Evolutionary conservation across 768 basidiomycete species (phyloP).

Genomic region (Saitozyma podzolica): DNA sequence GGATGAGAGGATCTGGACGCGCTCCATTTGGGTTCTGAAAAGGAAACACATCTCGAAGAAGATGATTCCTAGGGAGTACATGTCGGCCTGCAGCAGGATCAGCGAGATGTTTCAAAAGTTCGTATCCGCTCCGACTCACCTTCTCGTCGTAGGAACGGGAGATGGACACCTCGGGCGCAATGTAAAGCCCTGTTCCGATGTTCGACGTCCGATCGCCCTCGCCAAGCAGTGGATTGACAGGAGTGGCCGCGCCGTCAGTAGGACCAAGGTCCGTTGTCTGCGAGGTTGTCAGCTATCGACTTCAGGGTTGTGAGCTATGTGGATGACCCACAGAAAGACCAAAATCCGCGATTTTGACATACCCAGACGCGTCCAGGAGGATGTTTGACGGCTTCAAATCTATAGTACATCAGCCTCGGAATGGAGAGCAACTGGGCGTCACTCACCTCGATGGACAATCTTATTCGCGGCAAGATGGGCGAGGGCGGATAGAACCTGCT

Average conservation of each 20-base stretch:
- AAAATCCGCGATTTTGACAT: constrained; percentile 77
- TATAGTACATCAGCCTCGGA: constrained; percentile 39
- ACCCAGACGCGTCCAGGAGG: constrained; percentile 57
- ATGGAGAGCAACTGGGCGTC: neutral
- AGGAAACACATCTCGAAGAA: constrained; percentile 95
- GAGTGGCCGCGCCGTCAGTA: constrained; percentile 12
- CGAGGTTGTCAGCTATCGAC: neutral
- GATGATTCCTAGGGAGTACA: constrained; percentile 92
- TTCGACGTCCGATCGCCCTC: constrained; percentile 49
- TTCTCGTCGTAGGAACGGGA: constrained; percentile 66
- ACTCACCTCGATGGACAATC: constrained; percentile 62
- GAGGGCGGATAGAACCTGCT: constrained; percentile 84
- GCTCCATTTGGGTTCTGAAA: constrained; percentile 76
- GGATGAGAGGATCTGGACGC: constrained; percentile 77
- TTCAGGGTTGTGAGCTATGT: constrained; percentile 4
- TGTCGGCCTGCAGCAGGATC: constrained; percentile 61
- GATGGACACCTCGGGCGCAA: constrained; percentile 76
- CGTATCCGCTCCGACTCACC: constrained; percentile 12
- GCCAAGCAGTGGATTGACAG: constrained; percentile 12
- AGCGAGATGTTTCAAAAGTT: neutral
- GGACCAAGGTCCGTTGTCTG: constrained; percentile 14
- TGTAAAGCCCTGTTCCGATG: constrained; percentile 88
- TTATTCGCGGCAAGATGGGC: constrained; percentile 83
- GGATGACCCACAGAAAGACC: constrained; percentile 59
- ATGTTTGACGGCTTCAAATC: constrained; percentile 94